Evolutionary conservation across 2,329 filamentous ascomycete species (phyloP), one percentile per base, ranked within the genome.

Genomic region (Akanthomyces dipterigenus): DNA sequence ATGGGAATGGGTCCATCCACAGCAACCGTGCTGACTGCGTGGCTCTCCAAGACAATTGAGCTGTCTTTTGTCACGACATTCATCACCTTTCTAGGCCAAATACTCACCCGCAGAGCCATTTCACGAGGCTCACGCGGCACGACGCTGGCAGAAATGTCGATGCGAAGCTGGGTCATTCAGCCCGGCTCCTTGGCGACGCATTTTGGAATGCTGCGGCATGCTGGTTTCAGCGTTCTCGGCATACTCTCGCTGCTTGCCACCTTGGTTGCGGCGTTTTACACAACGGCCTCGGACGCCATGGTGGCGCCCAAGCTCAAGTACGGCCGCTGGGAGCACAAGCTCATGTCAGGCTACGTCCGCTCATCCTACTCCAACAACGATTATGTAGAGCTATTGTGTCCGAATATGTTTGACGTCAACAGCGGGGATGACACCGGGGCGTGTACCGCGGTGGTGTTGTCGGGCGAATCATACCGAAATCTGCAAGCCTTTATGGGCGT

Each of bases 61-160:
- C 70, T 93, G 65, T 86, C 87, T 0, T 93, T 92, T 68, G 88
- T 91, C 3, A 91, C 89, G 0, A 86, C 90, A 0, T 89, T 91
- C 63, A 87, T 93, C 1, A 82, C 87, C 0, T 89, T 89, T 60
- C 70, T 93, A 0, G 90, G 90, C 0, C 90, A 95, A 70, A 82
- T 89, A 0, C 74, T 93, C 18, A 91, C 84, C n/a, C 80, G 88
- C 22, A 77, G 88, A 60, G 87, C 89, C 0, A 82, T 90, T 60
- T 80, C 81, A 26, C 82, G 80, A 59, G 76, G 80, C 9, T 82
- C 84, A 0, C 75, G 77, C 3, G 90, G 90, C 2, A 82, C 93
- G 62, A 90, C 85, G 0, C 80, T 93, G 18, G 87, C 90, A 0
- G 89, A 93, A 68, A 84, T 93, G 77, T 87, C 82, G 18, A 91